phyloP scores from a whole-genome alignment of 78 protist genomes.

The Diacronema lutheri region DNA sequence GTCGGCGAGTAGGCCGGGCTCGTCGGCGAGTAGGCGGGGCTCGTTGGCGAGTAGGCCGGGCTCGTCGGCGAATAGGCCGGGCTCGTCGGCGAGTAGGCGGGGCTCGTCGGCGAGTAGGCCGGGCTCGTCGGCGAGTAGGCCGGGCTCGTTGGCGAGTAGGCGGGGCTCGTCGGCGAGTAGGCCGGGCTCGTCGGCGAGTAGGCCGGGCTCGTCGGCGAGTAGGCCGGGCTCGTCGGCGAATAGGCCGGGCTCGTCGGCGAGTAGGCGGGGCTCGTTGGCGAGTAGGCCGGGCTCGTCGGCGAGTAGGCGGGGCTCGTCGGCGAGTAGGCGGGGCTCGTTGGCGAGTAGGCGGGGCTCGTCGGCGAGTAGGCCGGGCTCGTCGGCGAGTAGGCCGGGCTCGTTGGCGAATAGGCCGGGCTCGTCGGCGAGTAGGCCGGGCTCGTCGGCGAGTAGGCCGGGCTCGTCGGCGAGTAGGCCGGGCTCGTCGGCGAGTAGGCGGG shows the following conservation, averaged over 20 bases:
- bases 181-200: slow-evolving; percentile 56
- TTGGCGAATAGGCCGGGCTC: slow-evolving; percentile 67
- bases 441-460: slow-evolving; percentile 60
- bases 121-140: slow-evolving; percentile 45
- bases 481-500: slow-evolving; percentile 29
- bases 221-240: slow-evolving; percentile 72
- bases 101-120: slow-evolving; percentile 49
- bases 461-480: slow-evolving; percentile 34
- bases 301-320: slow-evolving; percentile 65
- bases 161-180: slow-evolving; percentile 70
- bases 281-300: slow-evolving; percentile 75
- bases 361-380: slow-evolving; percentile 76
- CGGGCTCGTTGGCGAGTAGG: slow-evolving; percentile 54
- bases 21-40: slow-evolving; percentile 73
- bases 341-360: slow-evolving; percentile 66
- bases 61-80: slow-evolving; percentile 62
- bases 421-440: slow-evolving; percentile 82
- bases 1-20: slow-evolving; percentile 73
- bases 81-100: slow-evolving; percentile 66
- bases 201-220: slow-evolving; percentile 85
- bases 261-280: slow-evolving; percentile 57
- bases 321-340: slow-evolving; percentile 52
- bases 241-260: slow-evolving; percentile 71
- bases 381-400: slow-evolving; percentile 69
- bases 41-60: slow-evolving; percentile 80